These are phyloP conservation scores for Apiospora rasikravindrae DNA, from an alignment of 2,329 filamentous ascomycete genomes.

Conservation along the genomic window DNA sequence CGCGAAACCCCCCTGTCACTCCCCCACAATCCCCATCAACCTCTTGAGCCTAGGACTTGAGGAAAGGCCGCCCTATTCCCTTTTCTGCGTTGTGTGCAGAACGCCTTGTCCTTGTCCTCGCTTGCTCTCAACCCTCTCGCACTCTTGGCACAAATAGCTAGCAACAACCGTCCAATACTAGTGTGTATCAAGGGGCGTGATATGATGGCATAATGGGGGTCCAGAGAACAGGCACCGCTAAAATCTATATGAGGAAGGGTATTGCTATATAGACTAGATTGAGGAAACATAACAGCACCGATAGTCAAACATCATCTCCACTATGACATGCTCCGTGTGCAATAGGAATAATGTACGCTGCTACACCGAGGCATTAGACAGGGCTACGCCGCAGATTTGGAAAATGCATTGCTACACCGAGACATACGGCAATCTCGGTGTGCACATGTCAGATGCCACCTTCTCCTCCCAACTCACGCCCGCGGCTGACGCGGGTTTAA, in stretches of 20 bases:
- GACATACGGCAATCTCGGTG: neutral
- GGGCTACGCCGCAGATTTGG: too few relatives aligned
- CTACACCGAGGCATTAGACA: too few relatives aligned
- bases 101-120: neutral
- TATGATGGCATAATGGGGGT: neutral
- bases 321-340: neutral
- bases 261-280: neutral
- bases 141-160: neutral
- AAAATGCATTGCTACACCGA: neutral
- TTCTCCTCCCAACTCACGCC: neutral
- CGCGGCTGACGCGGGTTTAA: neutral
- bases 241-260: neutral
- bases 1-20: neutral
- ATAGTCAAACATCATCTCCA: neutral
- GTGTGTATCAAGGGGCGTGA: neutral
- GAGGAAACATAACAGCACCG: neutral
- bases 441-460: neutral
- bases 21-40: slow-evolving; percentile 7
- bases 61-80: neutral
- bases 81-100: neutral
- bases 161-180: neutral
- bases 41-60: neutral
- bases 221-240: neutral
- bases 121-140: neutral
- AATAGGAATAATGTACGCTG: too few relatives aligned